Evolutionary conservation across 1,139 yeast genomes (phyloP).

Genomic region (Candida anutae): DNA sequence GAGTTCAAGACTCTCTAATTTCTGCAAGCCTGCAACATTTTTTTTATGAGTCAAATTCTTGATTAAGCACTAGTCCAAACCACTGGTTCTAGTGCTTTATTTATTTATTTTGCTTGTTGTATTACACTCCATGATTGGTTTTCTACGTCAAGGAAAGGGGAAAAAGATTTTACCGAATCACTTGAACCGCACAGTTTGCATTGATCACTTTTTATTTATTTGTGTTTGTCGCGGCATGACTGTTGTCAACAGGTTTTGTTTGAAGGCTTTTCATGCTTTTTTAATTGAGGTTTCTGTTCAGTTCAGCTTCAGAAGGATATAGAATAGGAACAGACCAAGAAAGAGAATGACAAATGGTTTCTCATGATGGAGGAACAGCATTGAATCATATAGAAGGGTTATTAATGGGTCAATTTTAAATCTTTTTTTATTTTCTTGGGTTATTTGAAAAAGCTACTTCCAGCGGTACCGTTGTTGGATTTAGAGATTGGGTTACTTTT

Average conservation of each 20-base stretch:
- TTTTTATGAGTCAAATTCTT: too few species aligned
- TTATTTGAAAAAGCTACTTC: constrained; percentile 14
- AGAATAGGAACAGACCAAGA: constrained; percentile 8
- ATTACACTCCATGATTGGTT: constrained; percentile 24
- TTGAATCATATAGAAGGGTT: constrained; percentile 17
- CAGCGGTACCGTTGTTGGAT: constrained; percentile 18
- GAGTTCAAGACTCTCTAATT: too few species aligned
- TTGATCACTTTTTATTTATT: constrained; percentile 15
- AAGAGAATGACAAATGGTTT: constrained; percentile 1
- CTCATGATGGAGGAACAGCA: constrained; percentile 3
- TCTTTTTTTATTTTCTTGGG: constrained; percentile 18
- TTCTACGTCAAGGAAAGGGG: constrained; percentile 14
- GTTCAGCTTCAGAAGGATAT: constrained; percentile 6
- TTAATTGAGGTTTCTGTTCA: neutral
- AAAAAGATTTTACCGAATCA: constrained; percentile 10
- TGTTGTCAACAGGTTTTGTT: constrained; percentile 4
- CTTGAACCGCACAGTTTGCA: constrained; percentile 9
- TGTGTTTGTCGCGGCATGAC: constrained; percentile 8
- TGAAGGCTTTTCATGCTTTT: neutral
- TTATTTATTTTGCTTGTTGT: constrained; percentile 4
- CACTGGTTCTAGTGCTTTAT: constrained; percentile 5
- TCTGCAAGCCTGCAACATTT: too few species aligned
- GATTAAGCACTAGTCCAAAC: constrained; percentile 1
- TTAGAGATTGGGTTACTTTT: constrained; percentile 33
- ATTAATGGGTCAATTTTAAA: constrained; percentile 23